phyloP scores from a whole-genome alignment of 2,329 filamentous ascomycete genomes.

The Fusarium clavum region DNA sequence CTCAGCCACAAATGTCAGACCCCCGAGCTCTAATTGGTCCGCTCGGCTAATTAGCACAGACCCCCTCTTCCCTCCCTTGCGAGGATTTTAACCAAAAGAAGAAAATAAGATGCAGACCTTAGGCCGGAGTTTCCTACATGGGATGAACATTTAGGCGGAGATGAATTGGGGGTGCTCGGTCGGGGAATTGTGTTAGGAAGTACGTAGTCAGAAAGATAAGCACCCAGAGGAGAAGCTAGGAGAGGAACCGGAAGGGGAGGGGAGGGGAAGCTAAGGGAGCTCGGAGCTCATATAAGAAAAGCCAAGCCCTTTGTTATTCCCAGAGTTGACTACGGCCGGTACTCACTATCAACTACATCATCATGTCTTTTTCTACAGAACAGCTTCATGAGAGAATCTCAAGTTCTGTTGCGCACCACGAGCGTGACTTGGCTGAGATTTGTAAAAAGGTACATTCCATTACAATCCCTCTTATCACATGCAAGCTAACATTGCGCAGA shows the following conservation, averaged over 20 bases:
- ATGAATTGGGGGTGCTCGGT: background rate
- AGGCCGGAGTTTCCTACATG: background rate
- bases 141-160: background rate
- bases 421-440: constrained; percentile 23
- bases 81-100: background rate
- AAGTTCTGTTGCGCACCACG: constrained; percentile 25
- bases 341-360: background rate
- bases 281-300: constrained; percentile 14
- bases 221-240: too few species aligned
- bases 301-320: background rate
- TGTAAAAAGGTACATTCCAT: constrained; percentile 25
- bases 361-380: background rate
- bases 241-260: background rate
- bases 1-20: background rate
- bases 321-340: background rate
- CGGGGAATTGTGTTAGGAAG: background rate
- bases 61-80: background rate
- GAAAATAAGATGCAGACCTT: background rate
- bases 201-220: background rate
- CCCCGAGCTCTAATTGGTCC: constrained; percentile 16
- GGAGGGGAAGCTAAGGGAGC: background rate
- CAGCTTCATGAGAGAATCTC: constrained; percentile 24
- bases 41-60: constrained; percentile 30
- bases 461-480: accelerated
- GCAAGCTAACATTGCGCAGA: background rate